Percentiles rank a stretch among this genome's conserved stretches.
phyloP scores from a whole-genome alignment of 2,329 filamentous ascomycete species.

The Phaeomoniella chlamydospora region DNA sequence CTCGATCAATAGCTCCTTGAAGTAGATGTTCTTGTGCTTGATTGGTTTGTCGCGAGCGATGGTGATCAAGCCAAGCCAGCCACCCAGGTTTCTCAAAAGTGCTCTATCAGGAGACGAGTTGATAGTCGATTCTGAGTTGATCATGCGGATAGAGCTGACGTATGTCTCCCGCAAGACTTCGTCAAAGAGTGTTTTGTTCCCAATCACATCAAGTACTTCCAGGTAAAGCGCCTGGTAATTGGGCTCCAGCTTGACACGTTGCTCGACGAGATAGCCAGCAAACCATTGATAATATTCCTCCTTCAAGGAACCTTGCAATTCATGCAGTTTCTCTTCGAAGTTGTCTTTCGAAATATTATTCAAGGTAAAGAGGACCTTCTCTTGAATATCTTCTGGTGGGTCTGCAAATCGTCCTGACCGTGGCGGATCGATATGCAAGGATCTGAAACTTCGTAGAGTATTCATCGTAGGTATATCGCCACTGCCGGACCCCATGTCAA shows the following conservation, averaged over 20 bases:
- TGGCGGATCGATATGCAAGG: conserved; percentile 60
- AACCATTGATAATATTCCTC: conserved; percentile 90
- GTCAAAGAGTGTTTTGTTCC: conserved; percentile 63
- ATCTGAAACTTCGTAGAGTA: conserved; percentile 56
- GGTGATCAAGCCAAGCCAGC: conserved; percentile 86
- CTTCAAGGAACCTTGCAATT: conserved; percentile 65
- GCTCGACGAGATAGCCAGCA: conserved; percentile 83
- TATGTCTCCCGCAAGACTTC: conserved; percentile 93
- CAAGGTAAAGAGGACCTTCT: conserved; percentile 86
- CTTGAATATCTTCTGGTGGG: conserved; percentile 71
- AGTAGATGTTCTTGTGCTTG: conserved; percentile 90
- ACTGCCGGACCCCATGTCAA: conserved; percentile 54
- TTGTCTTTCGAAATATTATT: conserved; percentile 94
- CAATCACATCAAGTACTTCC: conserved; percentile 71
- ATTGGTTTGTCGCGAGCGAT: conserved; percentile 90
- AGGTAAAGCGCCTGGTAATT: conserved; percentile 93
- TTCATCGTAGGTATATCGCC: conserved; percentile 10
- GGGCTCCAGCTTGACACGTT: conserved; percentile 90
- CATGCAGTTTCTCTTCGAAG: conserved; percentile 66
- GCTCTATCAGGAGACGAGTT: conserved; percentile 64
- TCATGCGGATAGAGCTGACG: conserved; percentile 66
- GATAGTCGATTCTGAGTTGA: conserved; percentile 81
- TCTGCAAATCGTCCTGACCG: conserved; percentile 57
- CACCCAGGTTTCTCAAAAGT: conserved; percentile 83
- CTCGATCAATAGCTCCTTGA: conserved; percentile 88